Percentiles rank a stretch among this genome's conserved stretches.
phyloP scores from a whole-genome alignment of 2,329 filamentous ascomycete species.

The Epichloe scottii region DNA sequence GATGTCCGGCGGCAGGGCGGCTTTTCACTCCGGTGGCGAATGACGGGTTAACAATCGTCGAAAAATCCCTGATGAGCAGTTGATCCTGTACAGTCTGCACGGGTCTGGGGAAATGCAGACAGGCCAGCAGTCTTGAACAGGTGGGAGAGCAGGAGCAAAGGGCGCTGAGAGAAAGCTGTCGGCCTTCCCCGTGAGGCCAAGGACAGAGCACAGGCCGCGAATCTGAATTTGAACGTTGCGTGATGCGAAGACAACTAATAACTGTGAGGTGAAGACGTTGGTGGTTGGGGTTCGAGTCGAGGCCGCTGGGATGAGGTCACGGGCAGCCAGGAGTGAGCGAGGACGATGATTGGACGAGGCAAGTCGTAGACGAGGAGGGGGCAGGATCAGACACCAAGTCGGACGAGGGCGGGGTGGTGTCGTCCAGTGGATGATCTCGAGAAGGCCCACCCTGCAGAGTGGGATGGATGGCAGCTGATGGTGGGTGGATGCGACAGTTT shows the following conservation, averaged over 20 bases:
- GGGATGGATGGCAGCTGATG: constrained; percentile 2
- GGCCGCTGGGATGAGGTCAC: constrained; percentile 14
- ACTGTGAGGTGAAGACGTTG: neutral
- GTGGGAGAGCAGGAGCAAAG: neutral
- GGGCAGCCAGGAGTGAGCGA: constrained; percentile 8
- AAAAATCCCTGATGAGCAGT: neutral
- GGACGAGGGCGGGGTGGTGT: constrained; percentile 3
- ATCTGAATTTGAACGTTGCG: constrained; percentile 1
- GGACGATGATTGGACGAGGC: constrained; percentile 10
- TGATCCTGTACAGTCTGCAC: neutral
- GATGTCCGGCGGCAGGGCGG: neutral
- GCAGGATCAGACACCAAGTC: constrained; percentile 5
- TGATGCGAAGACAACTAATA: constrained; percentile 1
- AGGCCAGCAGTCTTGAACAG: neutral
- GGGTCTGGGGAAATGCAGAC: neutral
- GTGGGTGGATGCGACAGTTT: neutral
- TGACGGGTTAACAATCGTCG: neutral
- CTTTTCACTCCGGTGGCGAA: neutral
- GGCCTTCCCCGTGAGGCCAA: neutral
- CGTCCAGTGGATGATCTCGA: constrained; percentile 4
- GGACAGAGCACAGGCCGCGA: neutral
- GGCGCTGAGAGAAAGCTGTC: neutral
- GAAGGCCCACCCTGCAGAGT: neutral
- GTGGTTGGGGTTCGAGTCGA: constrained; percentile 5
- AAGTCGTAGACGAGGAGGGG: neutral